Evolutionary conservation across 345 rosid species (phyloP), one percentile per base, ranked within the genome.

Genomic region (Jatropha curcas): DNA sequence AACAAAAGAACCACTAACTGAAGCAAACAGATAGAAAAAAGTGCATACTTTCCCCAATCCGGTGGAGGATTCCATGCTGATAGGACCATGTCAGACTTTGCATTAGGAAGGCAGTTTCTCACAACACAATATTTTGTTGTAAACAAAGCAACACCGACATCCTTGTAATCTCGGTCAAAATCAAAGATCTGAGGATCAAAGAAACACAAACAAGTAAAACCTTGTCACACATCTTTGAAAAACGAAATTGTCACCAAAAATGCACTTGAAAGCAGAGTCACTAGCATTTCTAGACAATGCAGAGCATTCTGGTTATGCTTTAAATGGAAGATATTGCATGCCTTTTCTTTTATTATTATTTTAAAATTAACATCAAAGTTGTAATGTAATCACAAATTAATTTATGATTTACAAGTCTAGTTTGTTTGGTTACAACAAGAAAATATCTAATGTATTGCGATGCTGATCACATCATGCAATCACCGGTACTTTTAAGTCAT

Each of bases 61-160:
- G 89, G 81, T 16, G 98, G 98, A 83, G 99, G 89, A 86, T 95
- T 91, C 99, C 98, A 95, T 19, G 99, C 90, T 28, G 99, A 89
- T 77, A 95, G 78, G 76, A 95, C 92, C 92, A 82, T 95, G 80
- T 86, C 96, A 67, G 96, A 89, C 83, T 95, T 92, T 74, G 87
- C 96, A 83, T 88, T 83, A 48, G 74, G 86, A 66, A 91, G 82
- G 79, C 97, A 91, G 81, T 95, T 92, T 73, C 98, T 87, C 67
- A 92, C 92, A 74, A 95, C 98, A 74, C 86, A 83, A 72, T 63
- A 84, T 84, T 90, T 95, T 34, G 95, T 91, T 71, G 94, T 95
- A 81, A 95, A 95, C 65, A 85, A 85, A 71, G 97, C 96, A 82
- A 95, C 87, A 39, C 99, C 99, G 46, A 91, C 86, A 82, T 95